Evolutionary conservation across 1,284 basidiomycete species (phyloP).

Genomic region (Neolentinus lepideus): DNA sequence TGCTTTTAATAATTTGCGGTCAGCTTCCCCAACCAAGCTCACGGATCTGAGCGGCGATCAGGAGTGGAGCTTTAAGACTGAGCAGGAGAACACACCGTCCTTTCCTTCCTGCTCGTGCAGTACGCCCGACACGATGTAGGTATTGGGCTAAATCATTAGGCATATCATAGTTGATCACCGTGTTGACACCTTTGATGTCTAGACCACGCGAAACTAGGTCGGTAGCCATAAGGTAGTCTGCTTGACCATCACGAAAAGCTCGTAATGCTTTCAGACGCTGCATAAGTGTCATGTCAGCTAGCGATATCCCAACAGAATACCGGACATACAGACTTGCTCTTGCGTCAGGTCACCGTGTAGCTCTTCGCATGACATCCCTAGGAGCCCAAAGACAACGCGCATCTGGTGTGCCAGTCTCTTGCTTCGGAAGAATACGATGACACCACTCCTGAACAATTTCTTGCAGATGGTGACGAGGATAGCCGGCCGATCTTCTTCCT

Average conservation of each 20-base stretch:
- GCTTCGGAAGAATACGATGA: conserved; percentile 92
- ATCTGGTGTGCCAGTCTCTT: conserved; percentile 97
- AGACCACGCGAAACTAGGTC: conserved; percentile 93
- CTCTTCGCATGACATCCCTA: conserved; percentile 84
- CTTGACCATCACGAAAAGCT: conserved; percentile 79
- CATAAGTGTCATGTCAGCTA: background rate
- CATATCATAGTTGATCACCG: conserved; percentile 98
- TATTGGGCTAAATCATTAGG: conserved; percentile 91
- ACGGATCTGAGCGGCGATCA: conserved; percentile 58
- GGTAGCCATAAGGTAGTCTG: conserved; percentile 91
- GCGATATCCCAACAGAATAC: background rate
- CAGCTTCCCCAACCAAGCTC: conserved; percentile 92
- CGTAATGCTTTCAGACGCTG: conserved; percentile 84
- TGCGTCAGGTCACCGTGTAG: conserved; percentile 94
- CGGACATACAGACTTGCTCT: conserved; percentile 65
- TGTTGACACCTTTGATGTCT: conserved; percentile 97
- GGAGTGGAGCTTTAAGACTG: background rate
- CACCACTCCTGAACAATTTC: conserved; percentile 77
- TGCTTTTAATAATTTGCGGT: conserved; percentile 94
- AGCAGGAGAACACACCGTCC: conserved; percentile 59
- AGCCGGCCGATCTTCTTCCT: conserved; percentile 77
- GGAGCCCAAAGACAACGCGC: conserved; percentile 87
- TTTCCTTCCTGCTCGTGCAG: conserved; percentile 89
- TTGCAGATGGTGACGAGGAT: conserved; percentile 82
- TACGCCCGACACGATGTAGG: conserved; percentile 94